Conservation (phyloP, 2,329 filamentous ascomycete genomes). For the Aspergillus bombycis region DNA sequence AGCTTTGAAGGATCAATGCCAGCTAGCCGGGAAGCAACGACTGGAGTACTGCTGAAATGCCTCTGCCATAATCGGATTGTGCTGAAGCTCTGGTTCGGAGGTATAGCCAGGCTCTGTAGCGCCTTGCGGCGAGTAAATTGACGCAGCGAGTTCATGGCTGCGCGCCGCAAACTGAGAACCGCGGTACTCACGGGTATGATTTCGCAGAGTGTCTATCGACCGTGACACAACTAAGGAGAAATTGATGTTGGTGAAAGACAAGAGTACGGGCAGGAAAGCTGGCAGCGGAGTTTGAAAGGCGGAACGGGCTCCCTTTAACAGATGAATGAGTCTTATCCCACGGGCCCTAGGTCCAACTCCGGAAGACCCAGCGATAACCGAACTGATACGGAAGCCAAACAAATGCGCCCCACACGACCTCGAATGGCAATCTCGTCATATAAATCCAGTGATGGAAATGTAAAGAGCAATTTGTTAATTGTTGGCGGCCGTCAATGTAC, state of each 20-base stretch:
- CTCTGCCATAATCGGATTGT: conserved; percentile 50
- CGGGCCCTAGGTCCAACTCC: conserved; percentile 35
- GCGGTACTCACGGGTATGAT: neutral
- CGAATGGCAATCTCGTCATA: neutral
- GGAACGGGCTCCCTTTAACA: conserved; percentile 11
- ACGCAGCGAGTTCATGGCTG: conserved; percentile 38
- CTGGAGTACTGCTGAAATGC: conserved; percentile 48
- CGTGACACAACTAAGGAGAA: neutral
- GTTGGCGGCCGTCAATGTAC: neutral
- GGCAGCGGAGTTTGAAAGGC: conserved; percentile 19
- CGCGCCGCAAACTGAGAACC: neutral
- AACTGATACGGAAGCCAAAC: neutral
- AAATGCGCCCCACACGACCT: neutral
- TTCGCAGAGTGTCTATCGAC: neutral
- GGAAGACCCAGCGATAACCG: conserved; percentile 14
- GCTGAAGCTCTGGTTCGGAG: conserved; percentile 28
- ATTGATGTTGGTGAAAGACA: neutral
- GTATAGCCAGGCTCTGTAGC: conserved; percentile 27
- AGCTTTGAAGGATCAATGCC: conserved; percentile 79
- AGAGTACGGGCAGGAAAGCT: neutral
- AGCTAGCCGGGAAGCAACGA: conserved; percentile 50
- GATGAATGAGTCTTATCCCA: conserved; percentile 29
- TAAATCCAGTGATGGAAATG: neutral
- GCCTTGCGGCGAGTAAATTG: conserved; percentile 39
- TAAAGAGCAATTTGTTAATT: neutral